These are phyloP conservation scores for Hypoxylon sp. DNA, from an alignment of 2,329 filamentous ascomycete genomes.

Conservation along the genomic window DNA sequence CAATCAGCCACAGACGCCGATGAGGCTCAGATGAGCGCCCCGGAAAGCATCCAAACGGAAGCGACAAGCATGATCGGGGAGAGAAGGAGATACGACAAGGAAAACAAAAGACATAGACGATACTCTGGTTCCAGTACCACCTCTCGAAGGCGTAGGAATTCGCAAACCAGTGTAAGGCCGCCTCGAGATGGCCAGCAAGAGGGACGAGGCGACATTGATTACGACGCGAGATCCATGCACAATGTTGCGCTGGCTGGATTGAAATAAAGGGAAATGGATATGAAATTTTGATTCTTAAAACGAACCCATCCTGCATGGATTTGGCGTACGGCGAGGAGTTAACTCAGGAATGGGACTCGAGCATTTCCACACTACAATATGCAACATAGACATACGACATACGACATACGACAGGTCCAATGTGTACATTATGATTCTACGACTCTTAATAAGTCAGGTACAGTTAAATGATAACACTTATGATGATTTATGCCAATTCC, in stretches of 20 bases:
- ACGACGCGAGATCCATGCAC: slow-evolving; percentile 53
- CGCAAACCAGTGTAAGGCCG: slow-evolving; percentile 27
- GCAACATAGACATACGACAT: slow-evolving; percentile 41
- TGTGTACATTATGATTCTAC: slow-evolving; percentile 46
- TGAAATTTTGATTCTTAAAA: slow-evolving; percentile 38
- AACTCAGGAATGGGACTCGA: slow-evolving; percentile 37
- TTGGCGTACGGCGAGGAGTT: slow-evolving; percentile 50
- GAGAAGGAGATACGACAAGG: slow-evolving; percentile 23
- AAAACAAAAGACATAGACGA: slow-evolving; percentile 32
- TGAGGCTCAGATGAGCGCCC: slow-evolving; percentile 34
- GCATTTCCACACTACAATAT: slow-evolving; percentile 34
- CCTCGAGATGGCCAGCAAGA: slow-evolving; percentile 17
- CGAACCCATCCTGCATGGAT: slow-evolving; percentile 45
- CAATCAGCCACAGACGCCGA: slow-evolving; percentile 28
- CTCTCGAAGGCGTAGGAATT: slow-evolving; percentile 33
- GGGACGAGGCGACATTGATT: slow-evolving; percentile 39
- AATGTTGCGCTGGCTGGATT: slow-evolving; percentile 53
- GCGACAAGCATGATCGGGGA: slow-evolving; percentile 30
- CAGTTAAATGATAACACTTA: slow-evolving; percentile 41
- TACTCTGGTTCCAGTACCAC: slow-evolving; percentile 33
- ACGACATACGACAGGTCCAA: slow-evolving; percentile 37
- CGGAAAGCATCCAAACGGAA: slow-evolving; percentile 36
- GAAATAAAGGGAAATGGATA: slow-evolving; percentile 43
- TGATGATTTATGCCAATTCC: slow-evolving; percentile 41
- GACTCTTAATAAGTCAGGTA: slow-evolving; percentile 37